phyloP scores from a whole-genome alignment of 306 rosid species.

The Citrullus colocynthis region DNA sequence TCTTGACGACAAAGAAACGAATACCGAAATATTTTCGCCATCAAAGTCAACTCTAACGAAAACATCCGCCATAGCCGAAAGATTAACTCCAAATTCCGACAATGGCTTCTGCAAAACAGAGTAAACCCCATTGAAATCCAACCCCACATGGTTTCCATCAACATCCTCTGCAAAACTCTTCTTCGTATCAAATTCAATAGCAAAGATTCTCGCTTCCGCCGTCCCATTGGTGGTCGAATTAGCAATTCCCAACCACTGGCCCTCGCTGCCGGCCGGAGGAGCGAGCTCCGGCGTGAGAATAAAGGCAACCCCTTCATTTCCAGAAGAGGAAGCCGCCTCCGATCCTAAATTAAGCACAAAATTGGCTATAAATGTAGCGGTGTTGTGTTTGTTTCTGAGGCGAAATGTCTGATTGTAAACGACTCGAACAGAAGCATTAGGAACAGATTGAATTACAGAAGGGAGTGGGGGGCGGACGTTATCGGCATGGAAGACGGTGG shows the following conservation, averaged over 20 bases:
- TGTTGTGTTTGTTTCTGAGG: constrained; percentile 4
- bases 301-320: constrained; percentile 33
- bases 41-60: constrained; percentile 16
- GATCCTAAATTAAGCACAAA: constrained; percentile 17
- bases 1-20: constrained; percentile 2
- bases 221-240: constrained; percentile 33
- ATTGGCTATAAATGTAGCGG: constrained; percentile 21
- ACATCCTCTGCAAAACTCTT: constrained; percentile 34
- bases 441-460: not conserved
- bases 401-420: constrained; percentile 7
- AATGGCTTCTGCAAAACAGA: constrained; percentile 28
- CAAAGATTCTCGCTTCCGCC: constrained; percentile 23
- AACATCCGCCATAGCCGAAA: constrained; percentile 1
- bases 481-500: not conserved
- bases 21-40: constrained; percentile 14
- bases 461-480: not conserved
- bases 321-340: not conserved
- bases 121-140: constrained; percentile 39
- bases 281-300: not conserved
- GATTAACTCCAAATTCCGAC: constrained; percentile 14
- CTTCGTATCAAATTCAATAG: constrained; percentile 59
- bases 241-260: constrained; percentile 36
- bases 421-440: constrained; percentile 14
- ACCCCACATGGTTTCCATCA: constrained; percentile 50
- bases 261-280: constrained; percentile 18